Evolutionary conservation across 1,139 yeast species (phyloP).

Genomic region (Sugiyamaella xylanicola): DNA sequence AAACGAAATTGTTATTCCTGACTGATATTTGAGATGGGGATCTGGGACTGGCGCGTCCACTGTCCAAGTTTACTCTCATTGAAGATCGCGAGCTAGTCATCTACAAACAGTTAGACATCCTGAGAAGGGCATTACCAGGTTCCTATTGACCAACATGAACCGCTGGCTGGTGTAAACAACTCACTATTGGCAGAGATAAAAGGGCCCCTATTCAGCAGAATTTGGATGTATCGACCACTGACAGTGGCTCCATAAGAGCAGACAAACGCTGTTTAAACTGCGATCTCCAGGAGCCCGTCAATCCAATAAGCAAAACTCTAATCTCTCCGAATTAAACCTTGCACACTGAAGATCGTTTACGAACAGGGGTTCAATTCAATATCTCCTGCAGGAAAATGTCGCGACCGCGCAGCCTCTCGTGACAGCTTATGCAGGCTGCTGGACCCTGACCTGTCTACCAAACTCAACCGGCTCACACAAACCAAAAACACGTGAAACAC

Average conservation of each 20-base stretch:
- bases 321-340: not conserved
- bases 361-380: not conserved
- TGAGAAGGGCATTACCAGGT: too few relatives aligned
- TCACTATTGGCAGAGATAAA: not conserved
- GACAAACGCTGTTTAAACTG: not conserved
- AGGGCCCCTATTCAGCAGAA: too few relatives aligned
- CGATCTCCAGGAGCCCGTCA: not conserved
- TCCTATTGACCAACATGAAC: not conserved
- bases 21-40: conserved; percentile 6
- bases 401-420: not conserved
- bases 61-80: conserved; percentile 4
- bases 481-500: too few relatives aligned
- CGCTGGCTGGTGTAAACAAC: not conserved
- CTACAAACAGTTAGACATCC: not conserved
- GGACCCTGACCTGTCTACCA: not conserved
- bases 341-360: not conserved
- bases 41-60: conserved; percentile 1
- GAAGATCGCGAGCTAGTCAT: conserved; percentile 15
- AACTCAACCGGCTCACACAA: too few relatives aligned
- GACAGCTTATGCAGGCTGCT: not conserved
- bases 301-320: not conserved
- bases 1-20: not conserved
- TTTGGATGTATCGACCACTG: too few relatives aligned
- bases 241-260: too few relatives aligned
- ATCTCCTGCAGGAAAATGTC: not conserved